Evolutionary conservation across 495 filamentous ascomycete species (phyloP).

Genomic region (Rhypophila decipiens): DNA sequence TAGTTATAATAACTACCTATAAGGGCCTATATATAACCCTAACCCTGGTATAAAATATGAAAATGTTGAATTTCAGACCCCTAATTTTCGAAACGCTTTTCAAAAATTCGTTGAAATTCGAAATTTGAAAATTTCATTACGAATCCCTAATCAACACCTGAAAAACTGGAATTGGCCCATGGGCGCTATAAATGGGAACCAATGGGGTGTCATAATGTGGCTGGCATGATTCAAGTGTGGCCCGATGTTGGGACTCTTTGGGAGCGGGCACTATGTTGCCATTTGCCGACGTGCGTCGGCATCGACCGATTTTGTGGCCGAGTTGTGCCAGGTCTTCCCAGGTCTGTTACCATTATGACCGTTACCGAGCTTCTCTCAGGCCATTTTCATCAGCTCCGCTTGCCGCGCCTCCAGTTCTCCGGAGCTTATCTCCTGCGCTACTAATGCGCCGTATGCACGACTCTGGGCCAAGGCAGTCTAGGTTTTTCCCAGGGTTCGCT

Average conservation of each 20-base stretch:
- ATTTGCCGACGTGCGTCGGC: slow-evolving; percentile 21
- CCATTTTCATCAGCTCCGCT: slow-evolving; percentile 28
- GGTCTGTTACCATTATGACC: slow-evolving; percentile 22
- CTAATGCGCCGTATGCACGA: background rate
- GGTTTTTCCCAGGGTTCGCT: background rate
- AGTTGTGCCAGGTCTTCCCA: slow-evolving; percentile 19
- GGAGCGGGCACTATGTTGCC: slow-evolving; percentile 13
- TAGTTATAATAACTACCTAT: too few species aligned
- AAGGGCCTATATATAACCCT: too few species aligned
- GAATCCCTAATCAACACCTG: too few species aligned
- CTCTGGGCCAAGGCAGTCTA: background rate
- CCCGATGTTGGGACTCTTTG: slow-evolving; percentile 17
- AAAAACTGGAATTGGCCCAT: too few species aligned
- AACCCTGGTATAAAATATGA: too few species aligned
- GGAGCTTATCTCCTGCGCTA: slow-evolving; percentile 17
- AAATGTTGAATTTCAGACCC: too few species aligned
- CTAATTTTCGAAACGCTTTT: too few species aligned
- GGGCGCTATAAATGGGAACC: background rate
- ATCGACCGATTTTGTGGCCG: slow-evolving; percentile 29
- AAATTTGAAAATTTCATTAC: too few species aligned
- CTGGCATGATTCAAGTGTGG: slow-evolving; percentile 28
- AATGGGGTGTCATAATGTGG: background rate
- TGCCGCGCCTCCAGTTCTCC: slow-evolving; percentile 9
- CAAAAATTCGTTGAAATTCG: too few species aligned
- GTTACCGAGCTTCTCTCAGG: slow-evolving; percentile 21